Evolutionary conservation across 148 eudicot genomes (phyloP).

Genomic region (Salicornia ramosissima): DNA sequence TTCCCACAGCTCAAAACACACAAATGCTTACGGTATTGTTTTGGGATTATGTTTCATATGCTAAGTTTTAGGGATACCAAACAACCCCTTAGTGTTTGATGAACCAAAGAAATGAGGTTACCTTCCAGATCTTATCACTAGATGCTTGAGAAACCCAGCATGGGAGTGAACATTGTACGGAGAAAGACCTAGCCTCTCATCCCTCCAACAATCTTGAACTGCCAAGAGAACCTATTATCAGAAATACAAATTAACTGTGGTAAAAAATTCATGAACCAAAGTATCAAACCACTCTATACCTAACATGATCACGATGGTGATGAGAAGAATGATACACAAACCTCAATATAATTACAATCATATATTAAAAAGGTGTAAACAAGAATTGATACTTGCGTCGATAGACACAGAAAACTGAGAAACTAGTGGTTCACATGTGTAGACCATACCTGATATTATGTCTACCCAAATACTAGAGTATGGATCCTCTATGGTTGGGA

Average conservation of each 20-base stretch:
- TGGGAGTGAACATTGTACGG: constrained; percentile 80
- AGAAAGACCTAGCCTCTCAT: constrained; percentile 58
- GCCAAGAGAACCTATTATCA: constrained; percentile 83
- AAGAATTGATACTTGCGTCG: background rate
- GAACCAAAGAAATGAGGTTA: constrained; percentile 25
- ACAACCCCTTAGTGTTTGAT: background rate
- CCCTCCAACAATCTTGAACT: constrained; percentile 88
- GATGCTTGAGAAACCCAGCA: constrained; percentile 85
- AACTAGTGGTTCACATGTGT: background rate
- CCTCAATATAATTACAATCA: background rate
- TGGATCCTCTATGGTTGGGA: too few relatives aligned
- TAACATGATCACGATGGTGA: constrained; percentile 2
- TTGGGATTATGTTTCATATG: too few relatives aligned
- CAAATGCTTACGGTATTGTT: too few relatives aligned
- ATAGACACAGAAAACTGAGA: background rate
- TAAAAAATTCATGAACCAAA: constrained; percentile 15
- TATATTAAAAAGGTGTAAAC: background rate
- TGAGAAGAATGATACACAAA: background rate
- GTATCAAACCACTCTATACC: constrained; percentile 1
- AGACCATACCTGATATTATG: too few relatives aligned
- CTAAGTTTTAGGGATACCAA: too few relatives aligned
- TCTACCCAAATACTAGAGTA: too few relatives aligned
- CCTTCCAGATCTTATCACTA: constrained; percentile 92
- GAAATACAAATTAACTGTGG: constrained; percentile 28
- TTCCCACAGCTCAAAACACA: too few relatives aligned